These are phyloP conservation scores for Termitomyces sp. DNA, from an alignment of 1,284 basidiomycete species.

Conservation along the genomic window DNA sequence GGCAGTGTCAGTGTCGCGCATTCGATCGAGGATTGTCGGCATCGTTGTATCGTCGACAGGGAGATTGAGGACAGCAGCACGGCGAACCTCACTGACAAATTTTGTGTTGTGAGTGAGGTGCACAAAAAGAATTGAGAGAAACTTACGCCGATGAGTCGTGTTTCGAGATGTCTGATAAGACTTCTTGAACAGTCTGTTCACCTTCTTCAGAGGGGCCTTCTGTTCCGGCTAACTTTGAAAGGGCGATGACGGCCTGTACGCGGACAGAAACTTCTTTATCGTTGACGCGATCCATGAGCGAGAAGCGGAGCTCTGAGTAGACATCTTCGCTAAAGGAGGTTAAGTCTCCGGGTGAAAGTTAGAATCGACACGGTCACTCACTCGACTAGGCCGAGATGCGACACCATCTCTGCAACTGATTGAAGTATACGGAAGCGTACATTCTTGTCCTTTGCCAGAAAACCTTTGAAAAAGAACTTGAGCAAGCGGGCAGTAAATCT, in stretches of 20 bases:
- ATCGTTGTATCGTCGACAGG: constrained; percentile 56
- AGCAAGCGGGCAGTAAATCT: constrained; percentile 76
- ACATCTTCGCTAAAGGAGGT: constrained; percentile 67
- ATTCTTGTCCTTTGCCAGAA: constrained; percentile 85
- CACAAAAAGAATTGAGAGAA: neutral
- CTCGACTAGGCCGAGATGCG: constrained; percentile 81
- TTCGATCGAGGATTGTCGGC: constrained; percentile 69
- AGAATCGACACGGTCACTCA: constrained; percentile 36
- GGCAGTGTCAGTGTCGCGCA: constrained; percentile 78
- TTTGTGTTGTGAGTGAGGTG: neutral
- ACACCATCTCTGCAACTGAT: constrained; percentile 72
- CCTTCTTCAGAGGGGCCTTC: constrained; percentile 65
- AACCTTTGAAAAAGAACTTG: constrained; percentile 75
- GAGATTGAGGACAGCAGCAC: constrained; percentile 75
- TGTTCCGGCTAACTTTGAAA: constrained; percentile 74
- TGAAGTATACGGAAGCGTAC: constrained; percentile 81
- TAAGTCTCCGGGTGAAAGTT: constrained; percentile 4
- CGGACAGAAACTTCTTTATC: constrained; percentile 85
- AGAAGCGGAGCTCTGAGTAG: constrained; percentile 60
- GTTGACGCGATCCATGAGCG: constrained; percentile 70
- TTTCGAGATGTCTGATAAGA: constrained; percentile 68
- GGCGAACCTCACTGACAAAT: constrained; percentile 75
- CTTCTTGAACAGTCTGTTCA: constrained; percentile 52
- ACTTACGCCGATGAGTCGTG: constrained; percentile 76
- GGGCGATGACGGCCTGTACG: constrained; percentile 77